A percentile compares a stretch with the other conserved stretches of the same genome.
Evolutionary conservation across 129 eudicot genomes (phyloP).

Genomic region (Dittrichia graveolens): DNA sequence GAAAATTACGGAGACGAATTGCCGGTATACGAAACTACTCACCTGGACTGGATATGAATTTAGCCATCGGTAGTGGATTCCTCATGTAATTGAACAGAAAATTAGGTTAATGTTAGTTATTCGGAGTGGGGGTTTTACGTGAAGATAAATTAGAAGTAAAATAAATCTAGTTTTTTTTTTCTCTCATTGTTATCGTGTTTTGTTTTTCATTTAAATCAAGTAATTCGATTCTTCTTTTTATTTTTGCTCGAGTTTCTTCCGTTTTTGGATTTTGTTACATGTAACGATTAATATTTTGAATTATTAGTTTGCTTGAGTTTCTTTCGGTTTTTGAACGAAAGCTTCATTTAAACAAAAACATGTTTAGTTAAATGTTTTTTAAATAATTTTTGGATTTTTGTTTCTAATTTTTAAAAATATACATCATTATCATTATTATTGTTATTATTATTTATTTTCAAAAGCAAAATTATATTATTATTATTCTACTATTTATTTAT

Average conservation of each 20-base stretch:
- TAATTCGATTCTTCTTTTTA: not conserved
- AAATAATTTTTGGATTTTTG: too few species aligned
- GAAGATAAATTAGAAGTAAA: slow-evolving; percentile 27
- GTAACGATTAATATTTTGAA: not conserved
- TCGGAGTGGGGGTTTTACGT: slow-evolving; percentile 32
- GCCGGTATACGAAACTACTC: slow-evolving; percentile 90
- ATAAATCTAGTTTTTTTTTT: not conserved
- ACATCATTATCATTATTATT: too few species aligned
- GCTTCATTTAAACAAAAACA: too few species aligned
- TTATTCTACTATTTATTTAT: too few species aligned
- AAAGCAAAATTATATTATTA: too few species aligned
- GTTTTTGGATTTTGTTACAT: not conserved
- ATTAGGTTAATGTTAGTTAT: slow-evolving; percentile 24
- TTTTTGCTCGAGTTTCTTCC: too few species aligned
- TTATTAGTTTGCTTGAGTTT: not conserved
- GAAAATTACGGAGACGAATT: slow-evolving; percentile 70
- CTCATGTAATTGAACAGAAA: slow-evolving; percentile 43
- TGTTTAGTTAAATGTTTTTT: too few species aligned
- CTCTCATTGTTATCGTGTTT: not conserved
- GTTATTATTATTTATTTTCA: too few species aligned
- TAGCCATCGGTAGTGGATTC: slow-evolving; percentile 60
- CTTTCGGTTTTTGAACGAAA: too few species aligned
- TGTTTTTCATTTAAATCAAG: not conserved
- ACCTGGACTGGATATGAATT: slow-evolving; percentile 57
- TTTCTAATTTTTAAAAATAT: too few species aligned